Percentiles rank a stretch among this genome's conserved stretches.
Evolutionary conservation across 768 basidiomycete species (phyloP).

Genomic region (Trametes cingulata): DNA sequence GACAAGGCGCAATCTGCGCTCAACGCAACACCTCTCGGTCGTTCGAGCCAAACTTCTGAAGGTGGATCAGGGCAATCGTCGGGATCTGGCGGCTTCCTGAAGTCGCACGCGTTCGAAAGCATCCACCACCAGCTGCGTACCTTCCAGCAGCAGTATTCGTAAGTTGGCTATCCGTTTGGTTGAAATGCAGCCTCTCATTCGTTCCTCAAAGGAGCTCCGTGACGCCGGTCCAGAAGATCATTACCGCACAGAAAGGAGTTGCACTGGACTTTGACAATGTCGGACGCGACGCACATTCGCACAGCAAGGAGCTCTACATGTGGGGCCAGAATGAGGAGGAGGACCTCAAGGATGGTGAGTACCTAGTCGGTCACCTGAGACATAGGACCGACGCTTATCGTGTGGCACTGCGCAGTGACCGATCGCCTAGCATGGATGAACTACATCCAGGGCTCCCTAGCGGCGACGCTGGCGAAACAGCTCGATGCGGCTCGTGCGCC

Average conservation of each 20-base stretch:
- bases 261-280: slow-evolving; percentile 72
- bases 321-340: slow-evolving; percentile 76
- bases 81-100: slow-evolving; percentile 19
- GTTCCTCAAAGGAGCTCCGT: slow-evolving; percentile 44
- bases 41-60: slow-evolving; percentile 47
- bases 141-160: slow-evolving; percentile 76
- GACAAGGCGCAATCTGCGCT: slow-evolving; percentile 79
- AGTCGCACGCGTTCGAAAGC: slow-evolving; percentile 48
- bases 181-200: neutral
- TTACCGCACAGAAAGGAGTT: slow-evolving; percentile 77
- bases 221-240: slow-evolving; percentile 72
- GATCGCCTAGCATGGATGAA: slow-evolving; percentile 83
- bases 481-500: slow-evolving; percentile 65
- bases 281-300: slow-evolving; percentile 63
- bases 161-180: slow-evolving; percentile 26
- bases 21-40: slow-evolving; percentile 57
- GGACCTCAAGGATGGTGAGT: slow-evolving; percentile 76
- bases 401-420: slow-evolving; percentile 48
- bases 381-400: slow-evolving; percentile 7
- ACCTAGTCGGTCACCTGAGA: neutral
- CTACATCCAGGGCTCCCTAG: slow-evolving; percentile 71
- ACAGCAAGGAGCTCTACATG: slow-evolving; percentile 82
- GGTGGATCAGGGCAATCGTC: slow-evolving; percentile 30
- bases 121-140: slow-evolving; percentile 73
- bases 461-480: slow-evolving; percentile 58